Percentiles rank a stretch among this genome's conserved stretches.
Conservation (phyloP, 768 basidiomycete species). For the Gyrodon lividus region DNA sequence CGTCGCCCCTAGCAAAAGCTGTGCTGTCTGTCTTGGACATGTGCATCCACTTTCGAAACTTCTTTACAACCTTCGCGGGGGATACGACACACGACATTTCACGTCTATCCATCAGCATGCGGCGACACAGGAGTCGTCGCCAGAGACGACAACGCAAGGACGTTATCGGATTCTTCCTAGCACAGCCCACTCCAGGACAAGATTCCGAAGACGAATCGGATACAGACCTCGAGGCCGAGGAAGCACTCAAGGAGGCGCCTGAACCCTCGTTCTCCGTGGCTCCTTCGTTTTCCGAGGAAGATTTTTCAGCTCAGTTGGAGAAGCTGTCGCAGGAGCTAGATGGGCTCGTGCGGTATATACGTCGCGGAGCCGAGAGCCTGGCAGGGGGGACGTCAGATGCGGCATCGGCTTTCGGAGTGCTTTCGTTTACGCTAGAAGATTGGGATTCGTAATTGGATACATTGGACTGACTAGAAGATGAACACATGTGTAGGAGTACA, state of each 20-base stretch:
- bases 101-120: conserved; percentile 49
- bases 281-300: conserved; percentile 43
- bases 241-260: not conserved
- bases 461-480: too few relatives aligned
- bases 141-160: conserved; percentile 54
- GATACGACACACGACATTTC: conserved; percentile 59
- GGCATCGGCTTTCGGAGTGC: conserved; percentile 62
- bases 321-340: conserved; percentile 70
- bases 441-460: conserved; percentile 51
- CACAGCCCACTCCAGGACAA: conserved; percentile 6
- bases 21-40: conserved; percentile 74
- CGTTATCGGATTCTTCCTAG: conserved; percentile 59
- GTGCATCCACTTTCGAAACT: conserved; percentile 64
- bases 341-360: conserved; percentile 64
- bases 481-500: conserved; percentile 29
- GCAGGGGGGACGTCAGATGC: conserved; percentile 60
- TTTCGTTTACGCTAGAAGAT: conserved; percentile 77
- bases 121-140: conserved; percentile 62
- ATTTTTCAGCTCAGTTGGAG: conserved; percentile 51
- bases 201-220: conserved; percentile 39
- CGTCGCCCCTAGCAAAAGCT: conserved; percentile 59
- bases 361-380: conserved; percentile 67
- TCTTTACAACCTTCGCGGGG: conserved; percentile 59
- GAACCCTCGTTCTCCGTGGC: conserved; percentile 44
- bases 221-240: conserved; percentile 39